Evolutionary conservation across 1,284 basidiomycete species (phyloP).

Genomic region (Fomitopsis pinicola): DNA sequence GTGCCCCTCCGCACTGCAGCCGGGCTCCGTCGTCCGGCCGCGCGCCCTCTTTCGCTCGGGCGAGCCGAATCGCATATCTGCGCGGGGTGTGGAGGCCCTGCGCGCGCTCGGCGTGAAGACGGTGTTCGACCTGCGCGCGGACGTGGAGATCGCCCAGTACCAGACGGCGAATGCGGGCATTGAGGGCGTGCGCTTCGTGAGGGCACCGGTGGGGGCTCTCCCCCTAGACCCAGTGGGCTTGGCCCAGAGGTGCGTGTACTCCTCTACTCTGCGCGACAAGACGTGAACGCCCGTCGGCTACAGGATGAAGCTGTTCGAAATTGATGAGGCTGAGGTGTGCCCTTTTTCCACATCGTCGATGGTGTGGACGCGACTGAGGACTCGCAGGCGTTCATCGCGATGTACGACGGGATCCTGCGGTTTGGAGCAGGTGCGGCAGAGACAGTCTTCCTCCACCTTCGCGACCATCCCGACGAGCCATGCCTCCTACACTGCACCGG

Average conservation of each 20-base stretch:
- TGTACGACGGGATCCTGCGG: constrained; percentile 33
- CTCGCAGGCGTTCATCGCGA: constrained; percentile 29
- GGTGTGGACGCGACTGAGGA: background rate
- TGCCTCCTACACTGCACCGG: constrained; percentile 43
- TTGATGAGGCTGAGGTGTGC: constrained; percentile 26
- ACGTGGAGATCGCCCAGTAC: constrained; percentile 31
- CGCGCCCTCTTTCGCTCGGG: constrained; percentile 36
- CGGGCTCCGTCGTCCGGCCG: constrained; percentile 24
- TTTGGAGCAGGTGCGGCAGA: constrained; percentile 29
- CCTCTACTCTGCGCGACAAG: background rate
- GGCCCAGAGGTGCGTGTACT: constrained; percentile 15
- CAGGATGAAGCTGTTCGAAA: constrained; percentile 25
- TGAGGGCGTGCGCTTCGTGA: constrained; percentile 29
- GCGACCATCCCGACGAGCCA: constrained; percentile 34
- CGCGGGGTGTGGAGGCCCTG: constrained; percentile 32
- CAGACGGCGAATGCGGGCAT: constrained; percentile 26
- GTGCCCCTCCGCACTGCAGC: constrained; percentile 10
- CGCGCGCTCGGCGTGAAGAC: constrained; percentile 31
- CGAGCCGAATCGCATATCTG: constrained; percentile 34
- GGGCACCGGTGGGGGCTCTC: constrained; percentile 25
- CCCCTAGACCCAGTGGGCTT: constrained; percentile 29
- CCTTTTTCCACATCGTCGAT: background rate
- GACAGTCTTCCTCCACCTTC: constrained; percentile 33
- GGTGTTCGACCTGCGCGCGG: constrained; percentile 39
- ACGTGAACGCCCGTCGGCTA: background rate